phyloP scores from a whole-genome alignment of 495 filamentous ascomycete genomes.

The Lindgomyces ingoldianus region DNA sequence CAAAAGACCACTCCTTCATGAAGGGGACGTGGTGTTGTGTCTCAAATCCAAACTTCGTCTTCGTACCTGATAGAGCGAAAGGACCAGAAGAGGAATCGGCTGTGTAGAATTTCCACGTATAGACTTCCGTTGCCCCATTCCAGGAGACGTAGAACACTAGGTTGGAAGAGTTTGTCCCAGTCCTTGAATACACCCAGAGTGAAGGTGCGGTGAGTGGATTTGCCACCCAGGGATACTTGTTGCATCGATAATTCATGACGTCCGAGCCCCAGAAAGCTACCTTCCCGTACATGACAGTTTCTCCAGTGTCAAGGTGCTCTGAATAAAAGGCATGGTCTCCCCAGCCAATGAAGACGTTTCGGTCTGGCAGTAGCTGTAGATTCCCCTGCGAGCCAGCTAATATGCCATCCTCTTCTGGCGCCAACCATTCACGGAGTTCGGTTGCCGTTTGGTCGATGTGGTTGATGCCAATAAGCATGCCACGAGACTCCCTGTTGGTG shows the following conservation, averaged over 20 bases:
- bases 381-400: slow-evolving; percentile 63
- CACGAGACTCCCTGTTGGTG: slow-evolving; percentile 41
- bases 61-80: slow-evolving; percentile 18
- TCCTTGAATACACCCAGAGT: not conserved
- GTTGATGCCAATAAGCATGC: slow-evolving; percentile 18
- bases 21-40: slow-evolving; percentile 27
- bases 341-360: slow-evolving; percentile 20
- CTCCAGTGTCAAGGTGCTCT: slow-evolving; percentile 7
- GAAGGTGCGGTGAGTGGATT: not conserved
- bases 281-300: no score
- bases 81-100: slow-evolving; percentile 20
- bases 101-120: slow-evolving; percentile 13
- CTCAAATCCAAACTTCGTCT: slow-evolving; percentile 37
- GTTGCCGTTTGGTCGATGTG: slow-evolving; percentile 1
- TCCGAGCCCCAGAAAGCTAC: not conserved
- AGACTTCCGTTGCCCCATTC: slow-evolving; percentile 27
- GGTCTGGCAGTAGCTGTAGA: slow-evolving; percentile 54
- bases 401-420: slow-evolving; percentile 40
- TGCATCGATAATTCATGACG: slow-evolving; percentile 20
- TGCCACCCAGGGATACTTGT: not conserved
- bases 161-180: not conserved
- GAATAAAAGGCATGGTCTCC: slow-evolving; percentile 48
- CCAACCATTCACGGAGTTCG: not conserved
- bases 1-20: slow-evolving; percentile 32
- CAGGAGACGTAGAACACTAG: slow-evolving; percentile 10